Conservation (phyloP, 306 rosid genomes). For the Biancaea sappan region DNA sequence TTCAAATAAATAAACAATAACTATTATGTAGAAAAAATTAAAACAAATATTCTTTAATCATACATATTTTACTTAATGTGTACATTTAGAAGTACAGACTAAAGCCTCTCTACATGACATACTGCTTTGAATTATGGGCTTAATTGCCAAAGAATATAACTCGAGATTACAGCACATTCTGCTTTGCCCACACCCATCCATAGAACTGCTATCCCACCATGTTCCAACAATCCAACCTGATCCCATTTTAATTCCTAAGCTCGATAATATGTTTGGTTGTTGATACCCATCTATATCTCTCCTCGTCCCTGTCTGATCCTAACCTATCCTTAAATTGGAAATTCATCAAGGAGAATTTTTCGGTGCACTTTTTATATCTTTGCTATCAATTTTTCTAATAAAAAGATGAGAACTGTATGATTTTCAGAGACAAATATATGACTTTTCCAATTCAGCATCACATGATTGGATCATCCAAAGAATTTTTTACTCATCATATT, state of each 20-base stretch:
- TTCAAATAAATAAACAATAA: background rate
- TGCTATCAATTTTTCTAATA: no score
- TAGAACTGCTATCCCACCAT: background rate
- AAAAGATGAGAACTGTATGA: no score
- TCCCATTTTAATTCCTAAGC: background rate
- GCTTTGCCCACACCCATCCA: slow-evolving; percentile 3
- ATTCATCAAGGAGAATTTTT: no score
- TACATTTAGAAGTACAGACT: background rate
- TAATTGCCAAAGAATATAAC: slow-evolving; percentile 1
- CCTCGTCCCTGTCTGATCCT: background rate
- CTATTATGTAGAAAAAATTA: background rate
- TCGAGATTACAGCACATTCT: background rate
- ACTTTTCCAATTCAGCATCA: no score
- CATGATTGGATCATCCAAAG: no score
- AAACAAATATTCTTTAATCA: background rate
- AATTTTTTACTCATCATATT: no score
- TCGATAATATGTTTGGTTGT: background rate
- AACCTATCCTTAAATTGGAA: background rate
- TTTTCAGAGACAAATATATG: no score
- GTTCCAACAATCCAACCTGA: background rate
- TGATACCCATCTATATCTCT: background rate
- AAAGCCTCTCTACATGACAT: background rate
- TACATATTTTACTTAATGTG: background rate
- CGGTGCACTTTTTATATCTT: no score
- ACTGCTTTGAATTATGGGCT: background rate